phyloP scores from a whole-genome alignment of 805 yeast genomes.

The Isabelozyma rhagii region DNA sequence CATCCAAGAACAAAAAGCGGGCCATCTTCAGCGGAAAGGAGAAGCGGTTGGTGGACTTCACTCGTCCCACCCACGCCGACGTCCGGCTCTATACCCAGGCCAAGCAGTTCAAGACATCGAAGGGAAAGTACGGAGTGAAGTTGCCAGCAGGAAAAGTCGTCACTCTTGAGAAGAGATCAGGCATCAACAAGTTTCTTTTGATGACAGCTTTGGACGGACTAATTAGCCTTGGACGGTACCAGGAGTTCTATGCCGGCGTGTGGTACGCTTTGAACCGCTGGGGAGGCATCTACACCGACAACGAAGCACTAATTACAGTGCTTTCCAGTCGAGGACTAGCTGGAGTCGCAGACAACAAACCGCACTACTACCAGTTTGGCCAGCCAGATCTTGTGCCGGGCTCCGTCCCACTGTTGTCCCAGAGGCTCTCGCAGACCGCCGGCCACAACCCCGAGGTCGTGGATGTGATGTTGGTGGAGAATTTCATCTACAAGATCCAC shows the following conservation, averaged over 20 bases:
- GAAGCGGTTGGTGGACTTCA: conserved; percentile 29
- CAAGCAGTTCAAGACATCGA: conserved; percentile 11
- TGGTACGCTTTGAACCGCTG: conserved; percentile 33
- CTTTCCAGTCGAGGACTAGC: conserved; percentile 2
- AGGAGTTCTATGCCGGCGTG: conserved; percentile 25
- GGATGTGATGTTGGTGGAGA: conserved; percentile 31
- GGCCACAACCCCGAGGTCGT: conserved; percentile 7
- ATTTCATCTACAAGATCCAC: conserved; percentile 30
- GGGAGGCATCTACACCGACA: conserved; percentile 27
- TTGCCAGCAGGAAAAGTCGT: conserved; percentile 5
- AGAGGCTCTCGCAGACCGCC: neutral
- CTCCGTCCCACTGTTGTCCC: neutral
- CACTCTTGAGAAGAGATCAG: conserved; percentile 6
- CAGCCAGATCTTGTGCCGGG: neutral
- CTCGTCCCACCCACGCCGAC: conserved; percentile 20
- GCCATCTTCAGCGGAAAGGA: conserved; percentile 22
- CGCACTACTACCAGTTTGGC: neutral
- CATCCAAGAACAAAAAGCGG: conserved; percentile 18
- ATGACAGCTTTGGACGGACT: conserved; percentile 29
- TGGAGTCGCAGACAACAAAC: conserved; percentile 4
- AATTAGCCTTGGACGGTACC: conserved; percentile 23
- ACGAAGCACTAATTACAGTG: neutral
- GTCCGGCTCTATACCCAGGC: conserved; percentile 10
- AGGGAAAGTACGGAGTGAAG: conserved; percentile 18
- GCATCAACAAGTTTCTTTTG: conserved; percentile 31